Evolutionary conservation across 768 basidiomycete genomes (phyloP), one percentile per base, ranked within the genome.

Genomic region (Lentinula raphanica): DNA sequence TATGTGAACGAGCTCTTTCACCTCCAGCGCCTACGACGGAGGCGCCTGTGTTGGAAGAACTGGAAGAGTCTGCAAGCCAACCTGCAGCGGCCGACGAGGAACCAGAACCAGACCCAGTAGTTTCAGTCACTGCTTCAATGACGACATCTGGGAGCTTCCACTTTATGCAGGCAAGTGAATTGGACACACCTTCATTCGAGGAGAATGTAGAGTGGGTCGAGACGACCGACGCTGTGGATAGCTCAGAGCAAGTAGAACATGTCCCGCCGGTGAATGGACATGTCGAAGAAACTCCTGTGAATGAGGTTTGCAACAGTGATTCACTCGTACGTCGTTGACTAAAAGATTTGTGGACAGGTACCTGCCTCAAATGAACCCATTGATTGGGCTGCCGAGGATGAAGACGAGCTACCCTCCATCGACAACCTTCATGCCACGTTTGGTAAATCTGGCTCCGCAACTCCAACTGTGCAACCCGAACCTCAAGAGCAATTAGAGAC

Each of bases 91-190:
- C 65, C 2, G 75, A 76, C 13, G 62, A 61, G 2, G 58, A 58
- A 21, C 61, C 60, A 32, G 69, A 70, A 44, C 38, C 68, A 29
- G 75, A 79, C 36, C 70, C 74, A 49, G 79, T 73, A 56, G 70
- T 82, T 44, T 75, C 81, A 13, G 68, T 67, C 27, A 57, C 23
- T 31, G 45, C 25, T 44, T 64, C 60, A 49, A 65, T 71, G 64
- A 69, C 70, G 63, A 67, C 71, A 6, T 74, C 84, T 0, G 77
- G 78, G 56, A 81, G 84, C 70, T 87, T 91, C 78, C 83, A 81
- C 65, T 93, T 92, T 70, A 87, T 93, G 74, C 86, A 90, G 69
- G 87, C 80, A 58, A 91, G 90, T 68, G 90, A 92, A 64, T 76
- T 92, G 35, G 90, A 89, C 60, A 67, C 76, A 0, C 48, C 78